Base-by-base conservation (phyloP, 2,329 filamentous ascomycete species). In the Geosmithia morbida region DNA sequence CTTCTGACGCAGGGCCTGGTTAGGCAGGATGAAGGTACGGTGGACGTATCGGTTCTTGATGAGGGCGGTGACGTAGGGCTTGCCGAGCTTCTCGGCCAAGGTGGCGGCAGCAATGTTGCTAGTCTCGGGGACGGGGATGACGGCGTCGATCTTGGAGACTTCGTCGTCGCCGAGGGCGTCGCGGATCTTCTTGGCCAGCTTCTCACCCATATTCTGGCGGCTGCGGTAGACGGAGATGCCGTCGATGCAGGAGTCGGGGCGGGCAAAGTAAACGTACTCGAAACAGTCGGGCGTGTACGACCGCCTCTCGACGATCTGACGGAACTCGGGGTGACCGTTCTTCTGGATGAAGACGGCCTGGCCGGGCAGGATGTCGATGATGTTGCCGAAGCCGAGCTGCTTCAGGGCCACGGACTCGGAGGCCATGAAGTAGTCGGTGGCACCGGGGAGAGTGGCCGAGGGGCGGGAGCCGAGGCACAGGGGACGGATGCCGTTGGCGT, bases 11-110 rank as follows among this genome's bases (percentile, higher is more conserved):
- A 81, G 76, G 54, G 79, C 79, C 62, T 96, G 89, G 26, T 83
- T 84, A 2, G 89, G 70, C 50, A 60, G 30, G 41, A 41, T 90
- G 62, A 90, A 92, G 1, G 87, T 94, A 45, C 87, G 77, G 72
- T 87, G 88, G 50, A 94, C 83, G 61, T 94, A 94, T 46, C 86
- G 76, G 64, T 94, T 94, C 72, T 92, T 94, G 53, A 94, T 81
- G 56, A 94, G 90, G 2, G 81, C 88, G 59, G 86, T 84, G 49
- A 77, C 82, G 57, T 85, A 87, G 1, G 85, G 84, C 61, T 87
- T 88, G 54, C 79, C 75, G 17, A 95, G 72, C 41, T 77, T 72
- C 56, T 81, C 77, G n/a, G 87, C 83, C 22, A 94, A 75, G 44
- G 77, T 79, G 8, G 85, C 78, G 2, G 88, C 87, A 1, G 87